These are phyloP conservation scores for Ceratorhiza oryzae-sativae DNA, from an alignment of 1,284 basidiomycete species.

Conservation along the genomic window DNA sequence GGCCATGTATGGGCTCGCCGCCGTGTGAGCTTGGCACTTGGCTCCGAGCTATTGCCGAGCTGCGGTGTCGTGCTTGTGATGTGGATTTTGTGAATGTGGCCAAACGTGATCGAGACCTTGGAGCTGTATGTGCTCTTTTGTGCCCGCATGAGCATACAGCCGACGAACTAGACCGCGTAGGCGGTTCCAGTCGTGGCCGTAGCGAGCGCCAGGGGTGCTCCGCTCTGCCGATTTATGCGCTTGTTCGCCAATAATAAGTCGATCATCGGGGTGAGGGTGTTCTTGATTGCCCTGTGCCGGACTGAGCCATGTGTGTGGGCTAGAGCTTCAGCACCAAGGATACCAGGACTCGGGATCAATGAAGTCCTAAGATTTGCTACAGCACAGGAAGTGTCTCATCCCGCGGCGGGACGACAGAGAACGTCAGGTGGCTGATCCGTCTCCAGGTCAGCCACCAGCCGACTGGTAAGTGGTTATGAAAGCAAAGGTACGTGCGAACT, in stretches of 20 bases:
- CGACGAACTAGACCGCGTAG: not conserved
- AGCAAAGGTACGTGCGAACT: not conserved
- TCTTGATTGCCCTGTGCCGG: not conserved
- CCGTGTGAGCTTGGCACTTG: not conserved
- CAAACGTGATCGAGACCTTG: not conserved
- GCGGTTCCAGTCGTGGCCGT: not conserved
- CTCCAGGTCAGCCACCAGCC: not conserved
- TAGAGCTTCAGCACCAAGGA: not conserved
- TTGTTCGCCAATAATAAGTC: not conserved
- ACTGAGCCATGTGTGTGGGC: not conserved
- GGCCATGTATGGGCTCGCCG: not conserved
- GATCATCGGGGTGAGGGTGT: not conserved
- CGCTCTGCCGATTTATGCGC: not conserved
- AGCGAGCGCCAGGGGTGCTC: not conserved
- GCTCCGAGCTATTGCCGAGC: slow-evolving; percentile 3
- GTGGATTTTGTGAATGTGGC: not conserved
- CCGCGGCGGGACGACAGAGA: not conserved
- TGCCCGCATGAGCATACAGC: not conserved
- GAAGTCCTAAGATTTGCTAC: not conserved
- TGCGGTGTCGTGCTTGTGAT: not conserved
- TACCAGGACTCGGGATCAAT: not conserved
- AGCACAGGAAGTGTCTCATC: not conserved
- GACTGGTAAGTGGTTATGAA: not conserved
- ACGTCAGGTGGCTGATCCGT: slow-evolving; percentile 15
- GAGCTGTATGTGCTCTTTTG: not conserved